Base-by-base conservation (phyloP, 2,329 filamentous ascomycete genomes). In the Chaetomiaceae sp. region DNA sequence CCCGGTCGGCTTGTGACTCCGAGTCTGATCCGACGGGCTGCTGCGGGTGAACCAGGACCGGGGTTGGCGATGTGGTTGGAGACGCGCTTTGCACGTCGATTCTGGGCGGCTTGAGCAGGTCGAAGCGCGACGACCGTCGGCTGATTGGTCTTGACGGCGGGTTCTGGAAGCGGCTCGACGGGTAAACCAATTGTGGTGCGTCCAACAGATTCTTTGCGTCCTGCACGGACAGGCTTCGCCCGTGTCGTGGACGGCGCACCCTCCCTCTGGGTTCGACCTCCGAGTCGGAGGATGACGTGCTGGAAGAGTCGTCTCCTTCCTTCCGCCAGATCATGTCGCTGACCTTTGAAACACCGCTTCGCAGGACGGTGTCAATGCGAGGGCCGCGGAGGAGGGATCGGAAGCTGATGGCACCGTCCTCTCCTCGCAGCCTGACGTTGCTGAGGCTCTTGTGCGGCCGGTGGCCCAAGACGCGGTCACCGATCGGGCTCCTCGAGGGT, bases 311-410 rank as follows among this genome's bases (percentile, higher is more conserved):
- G 3, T 62, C 60, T 5, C 69, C 68, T 5, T 81, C 78, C 53
- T 73, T 79, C 57, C 73, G 76, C 77, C 79, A 81, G 19, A 82
- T 58, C 46, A 82, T 69, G 44, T 81, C 79, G 25, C 77, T 74
- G 13, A 82, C 65, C 58, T 75, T 80, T 21, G 76, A 79, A 5
- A 82, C 76, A 20, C 79, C 70, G 6, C 73, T 79, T 21, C 78
- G 76, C 39, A 95, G 79, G 25, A 89, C 77, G 25, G 81, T 86
- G 54, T 89, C 87, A 55, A 92, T 82, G 49, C 86, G 77, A 44
- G 82, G 80, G 3, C 83, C 85, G 68, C 89, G 92, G 68, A 96
- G 86, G 42, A 96, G 84, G 6, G 85, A 82, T 37, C 84, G 81
- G 8, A 89, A 74, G 31, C 79, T 82, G 16, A 58, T 53, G 9